Conservation (phyloP, 2,329 filamentous ascomycete species). For the Monosporascus sp. region DNA sequence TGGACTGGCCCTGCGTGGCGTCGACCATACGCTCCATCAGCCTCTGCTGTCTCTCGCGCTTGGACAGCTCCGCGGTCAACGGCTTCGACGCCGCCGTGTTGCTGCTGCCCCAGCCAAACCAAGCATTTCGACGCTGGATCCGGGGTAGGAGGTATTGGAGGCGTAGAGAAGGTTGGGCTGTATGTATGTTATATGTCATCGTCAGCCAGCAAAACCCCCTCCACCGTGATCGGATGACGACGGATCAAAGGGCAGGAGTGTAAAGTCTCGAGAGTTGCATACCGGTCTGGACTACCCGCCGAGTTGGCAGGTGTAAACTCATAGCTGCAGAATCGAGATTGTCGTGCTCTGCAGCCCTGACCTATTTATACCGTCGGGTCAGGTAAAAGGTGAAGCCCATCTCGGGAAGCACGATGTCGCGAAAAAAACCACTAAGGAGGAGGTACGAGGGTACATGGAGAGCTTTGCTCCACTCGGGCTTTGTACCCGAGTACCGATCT, state of each 20-base stretch:
- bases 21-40: conserved; percentile 37
- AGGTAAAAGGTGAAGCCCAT: too few relatives aligned
- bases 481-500: too few relatives aligned
- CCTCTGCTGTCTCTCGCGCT: conserved; percentile 36
- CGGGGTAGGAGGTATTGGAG: conserved; percentile 22
- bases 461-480: too few relatives aligned
- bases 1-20: conserved; percentile 46
- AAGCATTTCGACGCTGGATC: conserved; percentile 36
- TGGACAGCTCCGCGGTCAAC: conserved; percentile 24
- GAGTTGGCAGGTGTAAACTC: conserved; percentile 59
- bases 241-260: conserved; percentile 9
- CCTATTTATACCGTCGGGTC: neutral
- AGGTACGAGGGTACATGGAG: too few relatives aligned
- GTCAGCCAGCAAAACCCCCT: neutral
- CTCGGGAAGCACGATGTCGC: too few relatives aligned
- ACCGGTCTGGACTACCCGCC: conserved; percentile 58
- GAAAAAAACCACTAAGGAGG: too few relatives aligned
- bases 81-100: conserved; percentile 13
- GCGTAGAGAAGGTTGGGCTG: conserved; percentile 18
- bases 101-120: conserved; percentile 33
- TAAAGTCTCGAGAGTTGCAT: conserved; percentile 20
- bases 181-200: conserved; percentile 2
- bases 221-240: neutral
- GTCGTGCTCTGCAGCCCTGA: conserved; percentile 3
- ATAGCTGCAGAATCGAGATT: conserved; percentile 36